Evolutionary conservation across 176 grass and related monocot species (phyloP).

Genomic region (Bonia amplexicaulis): DNA sequence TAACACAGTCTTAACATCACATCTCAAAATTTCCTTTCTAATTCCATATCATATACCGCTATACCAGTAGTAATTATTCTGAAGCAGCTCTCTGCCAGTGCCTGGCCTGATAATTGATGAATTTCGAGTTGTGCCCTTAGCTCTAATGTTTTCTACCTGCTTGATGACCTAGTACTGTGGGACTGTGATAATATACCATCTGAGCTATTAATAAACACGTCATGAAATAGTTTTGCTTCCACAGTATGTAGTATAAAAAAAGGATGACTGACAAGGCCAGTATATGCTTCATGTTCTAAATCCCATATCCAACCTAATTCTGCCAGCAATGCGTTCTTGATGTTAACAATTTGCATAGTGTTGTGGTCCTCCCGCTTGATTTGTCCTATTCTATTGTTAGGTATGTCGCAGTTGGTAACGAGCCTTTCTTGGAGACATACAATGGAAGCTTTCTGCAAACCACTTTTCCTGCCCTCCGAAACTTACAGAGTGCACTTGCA

Average conservation of each 20-base stretch:
- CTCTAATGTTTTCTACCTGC: background rate
- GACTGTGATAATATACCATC: background rate
- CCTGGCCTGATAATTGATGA: background rate
- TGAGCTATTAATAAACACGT: background rate
- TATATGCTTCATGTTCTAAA: slow-evolving; percentile 3
- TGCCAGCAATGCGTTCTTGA: background rate
- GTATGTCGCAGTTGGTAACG: slow-evolving; percentile 95
- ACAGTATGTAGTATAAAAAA: background rate
- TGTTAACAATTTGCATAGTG: background rate
- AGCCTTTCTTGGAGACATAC: slow-evolving; percentile 96
- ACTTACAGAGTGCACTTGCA: slow-evolving; percentile 80
- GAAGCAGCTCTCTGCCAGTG: background rate
- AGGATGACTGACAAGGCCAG: background rate
- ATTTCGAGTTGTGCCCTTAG: background rate
- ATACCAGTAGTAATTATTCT: background rate
- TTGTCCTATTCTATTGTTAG: slow-evolving; percentile 32
- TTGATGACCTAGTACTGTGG: background rate
- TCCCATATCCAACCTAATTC: background rate
- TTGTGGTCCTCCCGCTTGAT: background rate
- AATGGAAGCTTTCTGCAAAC: slow-evolving; percentile 96
- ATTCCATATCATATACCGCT: background rate
- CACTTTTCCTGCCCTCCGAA: slow-evolving; percentile 81
- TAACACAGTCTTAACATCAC: background rate
- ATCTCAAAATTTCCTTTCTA: background rate
- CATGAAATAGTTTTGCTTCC: background rate